Percentiles rank a stretch among this genome's conserved stretches.
These are phyloP conservation scores for Solanum tarapatanum DNA, from an alignment of 257 asterid genomes.

Conservation along the genomic window DNA sequence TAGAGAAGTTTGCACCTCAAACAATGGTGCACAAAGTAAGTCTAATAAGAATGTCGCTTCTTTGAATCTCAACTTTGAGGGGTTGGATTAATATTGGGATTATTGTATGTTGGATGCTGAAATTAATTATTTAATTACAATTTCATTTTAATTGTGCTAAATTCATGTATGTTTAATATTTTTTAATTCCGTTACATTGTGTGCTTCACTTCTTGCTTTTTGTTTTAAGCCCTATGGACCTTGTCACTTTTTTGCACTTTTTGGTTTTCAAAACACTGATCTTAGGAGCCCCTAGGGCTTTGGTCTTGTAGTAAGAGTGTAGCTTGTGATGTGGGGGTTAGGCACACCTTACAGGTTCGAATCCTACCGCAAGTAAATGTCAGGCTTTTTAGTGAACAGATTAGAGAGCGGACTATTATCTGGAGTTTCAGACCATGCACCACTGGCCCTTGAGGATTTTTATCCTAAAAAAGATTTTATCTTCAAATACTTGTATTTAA, in stretches of 20 bases:
- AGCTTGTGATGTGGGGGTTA: not conserved
- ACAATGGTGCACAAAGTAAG: not conserved
- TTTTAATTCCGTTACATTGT: not conserved
- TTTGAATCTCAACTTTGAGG: not conserved
- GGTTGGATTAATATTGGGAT: not conserved
- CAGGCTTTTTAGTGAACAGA: not conserved
- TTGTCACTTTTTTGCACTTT: not conserved
- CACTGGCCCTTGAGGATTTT: not conserved
- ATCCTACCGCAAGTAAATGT: not conserved
- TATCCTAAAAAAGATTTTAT: not conserved
- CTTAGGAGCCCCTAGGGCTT: not conserved
- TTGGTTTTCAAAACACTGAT: not conserved
- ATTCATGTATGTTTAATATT: not conserved
- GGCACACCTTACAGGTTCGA: not conserved
- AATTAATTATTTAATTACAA: not conserved
- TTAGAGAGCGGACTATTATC: not conserved
- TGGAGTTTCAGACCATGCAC: not conserved
- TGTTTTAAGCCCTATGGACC: not conserved
- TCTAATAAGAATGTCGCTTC: not conserved
- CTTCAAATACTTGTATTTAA: not conserved
- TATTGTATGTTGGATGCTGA: not conserved
- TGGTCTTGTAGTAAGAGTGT: not conserved
- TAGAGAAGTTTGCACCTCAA: not conserved
- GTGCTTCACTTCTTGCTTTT: not conserved
- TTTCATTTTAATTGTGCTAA: not conserved